phyloP scores from a whole-genome alignment of 306 rosid species.

The Lablab purpureus region DNA sequence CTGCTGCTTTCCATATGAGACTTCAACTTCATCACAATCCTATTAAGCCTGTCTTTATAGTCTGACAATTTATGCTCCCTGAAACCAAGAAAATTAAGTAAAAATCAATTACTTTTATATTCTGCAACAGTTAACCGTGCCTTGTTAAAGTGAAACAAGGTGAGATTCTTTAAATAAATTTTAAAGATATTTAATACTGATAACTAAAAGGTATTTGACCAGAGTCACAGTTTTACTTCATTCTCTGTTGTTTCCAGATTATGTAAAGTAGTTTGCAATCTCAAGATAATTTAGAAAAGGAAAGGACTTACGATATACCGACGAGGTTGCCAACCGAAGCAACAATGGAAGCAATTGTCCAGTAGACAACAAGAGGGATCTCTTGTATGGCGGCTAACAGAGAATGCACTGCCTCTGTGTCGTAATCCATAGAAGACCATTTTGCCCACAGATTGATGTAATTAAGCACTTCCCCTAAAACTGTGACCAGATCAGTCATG shows the following conservation, averaged over 20 bases:
- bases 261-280: neutral
- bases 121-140: neutral
- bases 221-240: neutral
- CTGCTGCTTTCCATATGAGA: neutral
- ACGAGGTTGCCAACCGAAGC: slow-evolving; percentile 35
- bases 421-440: slow-evolving; percentile 14
- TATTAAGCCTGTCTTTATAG: slow-evolving; percentile 10
- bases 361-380: slow-evolving; percentile 48
- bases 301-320: slow-evolving; percentile 39
- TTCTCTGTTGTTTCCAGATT: neutral
- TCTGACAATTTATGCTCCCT: slow-evolving; percentile 37
- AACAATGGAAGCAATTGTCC: slow-evolving; percentile 35
- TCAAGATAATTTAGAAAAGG: neutral
- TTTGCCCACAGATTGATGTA: slow-evolving; percentile 47
- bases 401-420: slow-evolving; percentile 14
- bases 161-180: no score
- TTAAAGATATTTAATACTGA: no score
- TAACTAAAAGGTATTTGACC: no score
- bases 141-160: neutral
- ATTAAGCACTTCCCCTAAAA: slow-evolving; percentile 41
- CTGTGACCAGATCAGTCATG: neutral
- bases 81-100: neutral
- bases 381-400: slow-evolving; percentile 23
- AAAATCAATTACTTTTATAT: neutral
- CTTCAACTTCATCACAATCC: neutral